Percentiles rank a stretch among this genome's conserved stretches.
Conservation (phyloP, 306 rosid genomes). For the Datisca glomerata region DNA sequence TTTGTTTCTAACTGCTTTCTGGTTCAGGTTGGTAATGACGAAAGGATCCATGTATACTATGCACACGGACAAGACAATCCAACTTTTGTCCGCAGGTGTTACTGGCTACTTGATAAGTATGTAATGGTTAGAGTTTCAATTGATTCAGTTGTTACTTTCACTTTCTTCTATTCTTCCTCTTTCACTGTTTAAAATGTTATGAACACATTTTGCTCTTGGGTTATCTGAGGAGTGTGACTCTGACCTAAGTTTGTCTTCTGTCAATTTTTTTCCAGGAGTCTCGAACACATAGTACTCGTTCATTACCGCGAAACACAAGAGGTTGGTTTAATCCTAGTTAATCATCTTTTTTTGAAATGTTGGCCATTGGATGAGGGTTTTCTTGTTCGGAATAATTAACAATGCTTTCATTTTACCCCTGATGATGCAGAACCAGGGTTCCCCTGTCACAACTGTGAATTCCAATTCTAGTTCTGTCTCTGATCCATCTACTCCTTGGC, state of each 20-base stretch:
- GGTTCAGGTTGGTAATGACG: slow-evolving; percentile 84
- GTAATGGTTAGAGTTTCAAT: slow-evolving; percentile 19
- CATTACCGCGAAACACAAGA: slow-evolving; percentile 96
- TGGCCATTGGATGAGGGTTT: not conserved
- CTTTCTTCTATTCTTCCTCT: not conserved
- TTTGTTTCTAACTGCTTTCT: slow-evolving; percentile 8
- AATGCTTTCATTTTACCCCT: not conserved
- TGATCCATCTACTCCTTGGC: slow-evolving; percentile 45
- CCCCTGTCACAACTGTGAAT: slow-evolving; percentile 60
- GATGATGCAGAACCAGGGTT: slow-evolving; percentile 52
- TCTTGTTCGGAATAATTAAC: not conserved
- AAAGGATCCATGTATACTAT: slow-evolving; percentile 96
- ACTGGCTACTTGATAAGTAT: slow-evolving; percentile 97
- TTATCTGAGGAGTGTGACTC: no score
- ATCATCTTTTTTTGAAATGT: slow-evolving; percentile 6
- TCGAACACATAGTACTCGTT: slow-evolving; percentile 93
- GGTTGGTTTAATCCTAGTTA: slow-evolving; percentile 27
- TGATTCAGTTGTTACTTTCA: slow-evolving; percentile 9
- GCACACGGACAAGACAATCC: slow-evolving; percentile 80
- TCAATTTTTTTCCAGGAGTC: slow-evolving; percentile 60
- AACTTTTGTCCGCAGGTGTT: slow-evolving; percentile 86
- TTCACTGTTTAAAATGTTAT: no score
- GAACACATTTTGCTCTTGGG: no score
- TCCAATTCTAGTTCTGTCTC: slow-evolving; percentile 68
- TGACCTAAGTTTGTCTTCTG: no score